Evolutionary conservation across 495 filamentous ascomycete species (phyloP).

Genomic region (Neurospora terricola): DNA sequence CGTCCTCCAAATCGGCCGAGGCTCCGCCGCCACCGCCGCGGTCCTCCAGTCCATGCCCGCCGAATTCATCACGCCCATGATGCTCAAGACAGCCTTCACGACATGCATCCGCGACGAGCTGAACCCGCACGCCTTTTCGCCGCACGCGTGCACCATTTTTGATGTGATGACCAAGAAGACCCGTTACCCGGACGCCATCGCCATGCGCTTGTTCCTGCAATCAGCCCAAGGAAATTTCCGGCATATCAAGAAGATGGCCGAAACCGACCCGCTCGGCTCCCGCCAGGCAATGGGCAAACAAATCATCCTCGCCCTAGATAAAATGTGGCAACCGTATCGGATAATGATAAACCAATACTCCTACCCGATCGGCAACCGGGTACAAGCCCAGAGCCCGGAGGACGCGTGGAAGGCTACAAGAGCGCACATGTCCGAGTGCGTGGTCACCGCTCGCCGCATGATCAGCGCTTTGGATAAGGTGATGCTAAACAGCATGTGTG

Average conservation of each 20-base stretch:
- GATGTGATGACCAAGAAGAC: constrained; percentile 40
- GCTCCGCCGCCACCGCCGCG: constrained; percentile 43
- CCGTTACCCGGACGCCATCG: constrained; percentile 31
- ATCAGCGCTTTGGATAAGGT: constrained; percentile 29
- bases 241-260: constrained; percentile 5
- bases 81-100: constrained; percentile 62
- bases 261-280: constrained; percentile 6
- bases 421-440: constrained; percentile 21
- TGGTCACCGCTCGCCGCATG: constrained; percentile 32
- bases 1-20: constrained; percentile 52
- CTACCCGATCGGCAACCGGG: constrained; percentile 2
- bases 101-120: constrained; percentile 59
- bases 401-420: constrained; percentile 1
- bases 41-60: constrained; percentile 43
- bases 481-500: constrained; percentile 12
- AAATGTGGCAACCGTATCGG: constrained; percentile 30
- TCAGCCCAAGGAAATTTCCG: constrained; percentile 24
- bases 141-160: constrained; percentile 46
- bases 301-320: constrained; percentile 24
- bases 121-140: constrained; percentile 49
- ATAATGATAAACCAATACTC: constrained; percentile 15
- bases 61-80: constrained; percentile 32
- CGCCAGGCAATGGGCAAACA: constrained; percentile 22
- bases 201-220: constrained; percentile 32
- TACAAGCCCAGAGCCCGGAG: constrained; percentile 9